Conservation (phyloP, 495 filamentous ascomycete genomes). For the Tuber umbilicatum region DNA sequence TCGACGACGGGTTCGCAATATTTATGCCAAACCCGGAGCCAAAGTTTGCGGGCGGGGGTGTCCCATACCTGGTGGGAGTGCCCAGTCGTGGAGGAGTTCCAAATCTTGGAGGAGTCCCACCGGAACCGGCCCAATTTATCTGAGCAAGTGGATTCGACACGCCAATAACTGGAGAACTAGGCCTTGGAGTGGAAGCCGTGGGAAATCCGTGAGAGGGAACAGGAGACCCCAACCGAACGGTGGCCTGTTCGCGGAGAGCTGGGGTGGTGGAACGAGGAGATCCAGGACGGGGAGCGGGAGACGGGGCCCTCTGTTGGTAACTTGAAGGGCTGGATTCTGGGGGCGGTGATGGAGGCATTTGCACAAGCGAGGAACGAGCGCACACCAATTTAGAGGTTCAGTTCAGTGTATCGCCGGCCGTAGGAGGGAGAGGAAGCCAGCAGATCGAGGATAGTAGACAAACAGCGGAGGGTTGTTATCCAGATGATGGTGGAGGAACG, state of each 20-base stretch:
- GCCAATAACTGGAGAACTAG: conserved; percentile 27
- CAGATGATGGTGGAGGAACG: not conserved
- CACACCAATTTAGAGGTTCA: not conserved
- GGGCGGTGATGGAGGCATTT: conserved; percentile 8
- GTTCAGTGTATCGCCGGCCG: not conserved
- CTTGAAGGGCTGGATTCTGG: conserved; percentile 28
- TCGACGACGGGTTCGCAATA: conserved; percentile 45
- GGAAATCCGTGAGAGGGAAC: conserved; percentile 33
- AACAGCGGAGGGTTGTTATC: not conserved
- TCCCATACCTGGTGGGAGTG: conserved; percentile 45
- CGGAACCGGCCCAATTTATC: conserved; percentile 35
- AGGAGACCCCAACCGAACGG: conserved; percentile 38
- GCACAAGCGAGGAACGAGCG: not conserved
- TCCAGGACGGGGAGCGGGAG: conserved; percentile 8
- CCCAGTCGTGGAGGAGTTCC: conserved; percentile 51
- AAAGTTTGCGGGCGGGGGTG: conserved; percentile 52
- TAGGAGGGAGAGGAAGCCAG: not conserved
- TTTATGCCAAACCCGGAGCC: conserved; percentile 36
- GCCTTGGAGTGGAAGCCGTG: conserved; percentile 20
- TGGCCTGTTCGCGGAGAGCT: conserved; percentile 29
- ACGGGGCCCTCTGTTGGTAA: conserved; percentile 26
- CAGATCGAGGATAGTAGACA: not conserved
- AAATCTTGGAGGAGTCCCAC: conserved; percentile 51
- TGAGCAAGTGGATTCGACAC: conserved; percentile 35
- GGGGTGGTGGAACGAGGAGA: conserved; percentile 33